Evolutionary conservation across 208 protist species (phyloP).

Genomic region (Crithidia fasciculata): DNA sequence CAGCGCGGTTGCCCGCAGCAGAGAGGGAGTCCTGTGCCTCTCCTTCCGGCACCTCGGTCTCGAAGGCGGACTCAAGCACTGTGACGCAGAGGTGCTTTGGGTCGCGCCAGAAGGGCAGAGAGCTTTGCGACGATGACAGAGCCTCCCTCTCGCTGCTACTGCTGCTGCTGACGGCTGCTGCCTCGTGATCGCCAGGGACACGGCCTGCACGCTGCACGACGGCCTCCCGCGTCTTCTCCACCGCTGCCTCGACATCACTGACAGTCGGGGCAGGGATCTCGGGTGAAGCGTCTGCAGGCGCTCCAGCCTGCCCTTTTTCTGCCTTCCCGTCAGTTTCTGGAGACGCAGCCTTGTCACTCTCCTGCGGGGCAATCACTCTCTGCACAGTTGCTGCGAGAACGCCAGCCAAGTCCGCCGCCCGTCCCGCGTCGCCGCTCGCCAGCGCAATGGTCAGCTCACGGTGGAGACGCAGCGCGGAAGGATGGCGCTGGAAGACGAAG

Average conservation of each 20-base stretch:
- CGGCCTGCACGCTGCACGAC: constrained; percentile 16
- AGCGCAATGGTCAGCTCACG: constrained; percentile 76
- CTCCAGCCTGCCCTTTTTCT: background rate
- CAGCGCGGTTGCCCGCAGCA: constrained; percentile 31
- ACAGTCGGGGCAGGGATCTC: constrained; percentile 20
- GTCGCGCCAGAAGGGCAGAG: constrained; percentile 60
- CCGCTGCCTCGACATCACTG: constrained; percentile 36
- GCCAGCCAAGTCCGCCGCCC: constrained; percentile 68
- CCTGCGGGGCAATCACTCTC: constrained; percentile 17
- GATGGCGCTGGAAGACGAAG: constrained; percentile 73
- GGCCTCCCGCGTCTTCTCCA: constrained; percentile 39
- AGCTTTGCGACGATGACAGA: background rate
- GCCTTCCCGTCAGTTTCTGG: background rate
- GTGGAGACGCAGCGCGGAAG: constrained; percentile 69
- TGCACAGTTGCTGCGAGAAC: constrained; percentile 62
- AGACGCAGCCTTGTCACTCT: background rate
- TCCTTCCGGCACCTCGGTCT: constrained; percentile 58
- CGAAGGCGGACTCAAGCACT: constrained; percentile 79
- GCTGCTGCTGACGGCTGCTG: background rate
- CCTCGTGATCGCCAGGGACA: background rate
- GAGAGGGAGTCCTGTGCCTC: constrained; percentile 45
- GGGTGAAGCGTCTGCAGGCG: background rate
- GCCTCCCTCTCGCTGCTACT: background rate
- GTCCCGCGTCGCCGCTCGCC: constrained; percentile 60
- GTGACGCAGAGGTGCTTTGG: constrained; percentile 69